Base-by-base conservation (phyloP, 2,329 filamentous ascomycete genomes). In the Orbilia quercus region DNA sequence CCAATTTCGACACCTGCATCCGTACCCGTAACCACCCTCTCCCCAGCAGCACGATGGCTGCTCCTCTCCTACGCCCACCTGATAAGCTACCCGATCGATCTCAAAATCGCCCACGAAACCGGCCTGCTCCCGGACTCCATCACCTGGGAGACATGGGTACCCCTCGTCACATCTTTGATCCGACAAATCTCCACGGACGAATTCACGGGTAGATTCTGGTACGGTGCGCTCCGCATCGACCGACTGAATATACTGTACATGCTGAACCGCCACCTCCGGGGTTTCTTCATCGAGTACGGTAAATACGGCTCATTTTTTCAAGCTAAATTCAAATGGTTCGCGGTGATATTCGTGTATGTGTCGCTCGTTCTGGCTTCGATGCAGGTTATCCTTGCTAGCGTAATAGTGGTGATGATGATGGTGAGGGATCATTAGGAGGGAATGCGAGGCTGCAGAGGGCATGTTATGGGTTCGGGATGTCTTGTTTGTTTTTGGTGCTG, bases 71-170 rank as follows among this genome's bases (percentile, higher is more conserved):
- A 82, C 67, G 54, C 74, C 1, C 62, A 76, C 7, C 75, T 82
- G 1, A 76, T 83, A 3, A 51, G 34, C 0, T 76, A 79, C 57
- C 76, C 80, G 62, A 80, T 78, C 31, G 81, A 82, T 67, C 79
- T 82, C 20, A 14, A 45, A 1, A 80, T 82, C 14, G 81, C 81
- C 0, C 64, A 77, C 14, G 75, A 79, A 1, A 25, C 66, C 1
- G 54, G 66, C 16, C 76, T 82, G 0, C 36, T 82, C 14, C 77
- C 79, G 2, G 54, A 25, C 0, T 14, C 20, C 7, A 23, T 44
- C 40, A 31, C 36, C 7, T 58, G 54, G 54, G 20, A 25, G 11
- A 6, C 7, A 16, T 58, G 54, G 54, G 54, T 20, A 4, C 36
- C 54, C 40, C 20, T 58, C 7, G 54, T 40, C 11, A 23, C 36